These are phyloP conservation scores for Hyaloscypha bicolor DNA, from an alignment of 495 filamentous ascomycete genomes.

Conservation along the genomic window DNA sequence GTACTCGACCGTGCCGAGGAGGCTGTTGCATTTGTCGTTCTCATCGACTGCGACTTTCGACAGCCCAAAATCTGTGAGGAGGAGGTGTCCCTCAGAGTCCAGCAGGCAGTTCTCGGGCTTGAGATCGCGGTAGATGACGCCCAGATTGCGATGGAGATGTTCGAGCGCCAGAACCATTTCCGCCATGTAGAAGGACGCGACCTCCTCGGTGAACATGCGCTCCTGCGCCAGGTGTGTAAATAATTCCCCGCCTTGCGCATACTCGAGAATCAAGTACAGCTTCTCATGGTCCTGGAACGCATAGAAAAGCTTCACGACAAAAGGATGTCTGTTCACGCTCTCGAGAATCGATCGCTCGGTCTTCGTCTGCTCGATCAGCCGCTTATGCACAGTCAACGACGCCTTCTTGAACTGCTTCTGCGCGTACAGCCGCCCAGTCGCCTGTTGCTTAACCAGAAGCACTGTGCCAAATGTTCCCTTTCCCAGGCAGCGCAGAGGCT, in stretches of 20 bases:
- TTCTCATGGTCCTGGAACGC: conserved; percentile 98
- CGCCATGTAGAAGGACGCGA: conserved; percentile 95
- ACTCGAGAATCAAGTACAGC: conserved; percentile 96
- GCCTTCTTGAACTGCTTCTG: conserved; percentile 99
- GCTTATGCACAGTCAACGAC: conserved; percentile 87
- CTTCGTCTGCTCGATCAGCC: conserved; percentile 93
- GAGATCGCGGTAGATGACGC: conserved; percentile 94
- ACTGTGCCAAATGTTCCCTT: conserved; percentile 92
- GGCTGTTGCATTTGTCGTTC: conserved; percentile 78
- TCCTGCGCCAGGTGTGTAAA: conserved; percentile 89
- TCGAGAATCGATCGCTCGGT: conserved; percentile 94
- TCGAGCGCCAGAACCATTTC: conserved; percentile 94
- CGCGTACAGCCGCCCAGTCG: conserved; percentile 87
- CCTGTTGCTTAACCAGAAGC: conserved; percentile 81
- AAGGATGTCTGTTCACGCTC: conserved; percentile 92
- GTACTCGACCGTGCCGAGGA: conserved; percentile 94
- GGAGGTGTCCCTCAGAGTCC: conserved; percentile 86
- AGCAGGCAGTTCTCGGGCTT: conserved; percentile 98
- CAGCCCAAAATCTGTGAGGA: conserved; percentile 95
- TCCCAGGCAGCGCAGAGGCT: conserved; percentile 89
- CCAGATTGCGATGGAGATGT: conserved; percentile 86
- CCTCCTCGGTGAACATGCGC: conserved; percentile 87
- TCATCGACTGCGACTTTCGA: conserved; percentile 90
- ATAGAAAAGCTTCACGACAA: conserved; percentile 96
- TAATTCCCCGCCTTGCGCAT: conserved; percentile 95